Conservation (phyloP, 2,329 filamentous ascomycete genomes). For the Aspergillus tubingensis region DNA sequence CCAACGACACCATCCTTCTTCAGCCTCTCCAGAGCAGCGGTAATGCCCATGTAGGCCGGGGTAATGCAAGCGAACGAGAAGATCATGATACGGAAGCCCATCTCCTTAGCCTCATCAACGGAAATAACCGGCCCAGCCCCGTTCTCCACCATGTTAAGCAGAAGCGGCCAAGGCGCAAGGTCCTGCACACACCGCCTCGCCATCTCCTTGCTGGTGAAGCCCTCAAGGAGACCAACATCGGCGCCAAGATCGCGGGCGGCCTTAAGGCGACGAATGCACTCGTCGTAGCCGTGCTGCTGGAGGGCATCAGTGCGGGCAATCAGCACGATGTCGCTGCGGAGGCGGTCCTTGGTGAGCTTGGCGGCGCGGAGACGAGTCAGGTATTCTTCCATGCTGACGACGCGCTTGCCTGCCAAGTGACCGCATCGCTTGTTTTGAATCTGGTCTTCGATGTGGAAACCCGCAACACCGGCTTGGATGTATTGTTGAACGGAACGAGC, state of each 20-base stretch:
- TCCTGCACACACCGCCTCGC: conserved; percentile 39
- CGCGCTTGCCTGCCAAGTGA: conserved; percentile 43
- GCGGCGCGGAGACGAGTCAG: conserved; percentile 41
- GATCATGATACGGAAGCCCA: conserved; percentile 49
- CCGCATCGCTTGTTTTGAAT: conserved; percentile 48
- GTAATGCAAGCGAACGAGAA: conserved; percentile 43
- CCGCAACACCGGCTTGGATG: conserved; percentile 56
- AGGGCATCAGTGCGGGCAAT: conserved; percentile 47
- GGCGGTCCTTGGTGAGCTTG: conserved; percentile 34
- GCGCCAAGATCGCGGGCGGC: conserved; percentile 42
- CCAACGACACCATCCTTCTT: conserved; percentile 40
- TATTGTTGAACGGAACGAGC: conserved; percentile 53
- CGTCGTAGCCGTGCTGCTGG: conserved; percentile 43
- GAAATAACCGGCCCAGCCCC: conserved; percentile 42
- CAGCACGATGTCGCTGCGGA: conserved; percentile 44
- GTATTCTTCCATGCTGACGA: conserved; percentile 39
- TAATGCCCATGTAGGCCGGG: conserved; percentile 41
- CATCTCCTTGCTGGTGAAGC: conserved; percentile 40
- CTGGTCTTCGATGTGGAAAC: conserved; percentile 61
- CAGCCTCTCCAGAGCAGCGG: conserved; percentile 34
- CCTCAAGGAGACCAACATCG: conserved; percentile 46
- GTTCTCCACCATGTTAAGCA: conserved; percentile 49
- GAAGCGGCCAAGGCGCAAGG: conserved; percentile 41
- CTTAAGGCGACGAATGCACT: conserved; percentile 41
- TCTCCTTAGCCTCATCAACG: conserved; percentile 40